phyloP scores from a whole-genome alignment of 179 eudicot genomes.

The Corrigiola litoralis region DNA sequence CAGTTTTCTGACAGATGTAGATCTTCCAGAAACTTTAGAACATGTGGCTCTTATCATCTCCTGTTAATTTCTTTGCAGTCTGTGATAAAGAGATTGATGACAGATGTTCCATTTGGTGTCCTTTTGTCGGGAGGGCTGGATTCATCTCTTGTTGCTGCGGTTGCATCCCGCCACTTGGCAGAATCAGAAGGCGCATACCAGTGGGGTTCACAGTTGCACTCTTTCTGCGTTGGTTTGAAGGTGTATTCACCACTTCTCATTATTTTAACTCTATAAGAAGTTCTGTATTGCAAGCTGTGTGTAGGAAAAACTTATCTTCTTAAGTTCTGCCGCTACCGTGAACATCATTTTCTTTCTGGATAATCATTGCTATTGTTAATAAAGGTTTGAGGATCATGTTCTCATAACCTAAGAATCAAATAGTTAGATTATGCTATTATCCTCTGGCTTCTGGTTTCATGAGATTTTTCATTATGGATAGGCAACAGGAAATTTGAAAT shows the following conservation, averaged over 20 bases:
- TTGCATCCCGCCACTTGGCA: constrained; percentile 80
- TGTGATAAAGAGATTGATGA: constrained; percentile 88
- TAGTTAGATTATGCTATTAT: too few species aligned
- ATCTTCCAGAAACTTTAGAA: not conserved
- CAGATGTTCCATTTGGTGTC: constrained; percentile 98
- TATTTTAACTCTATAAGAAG: not conserved
- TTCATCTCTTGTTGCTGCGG: constrained; percentile 96
- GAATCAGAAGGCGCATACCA: constrained; percentile 74
- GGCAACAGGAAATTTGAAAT: not conserved
- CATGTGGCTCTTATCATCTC: not conserved
- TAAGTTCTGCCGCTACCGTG: too few species aligned
- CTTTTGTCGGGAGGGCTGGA: constrained; percentile 96
- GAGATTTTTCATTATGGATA: not conserved
- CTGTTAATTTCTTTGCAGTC: constrained; percentile 42
- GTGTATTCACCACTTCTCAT: constrained; percentile 23
- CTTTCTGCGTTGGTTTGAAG: constrained; percentile 93
- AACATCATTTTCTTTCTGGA: too few species aligned
- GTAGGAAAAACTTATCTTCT: not conserved
- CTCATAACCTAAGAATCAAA: too few species aligned
- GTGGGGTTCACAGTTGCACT: constrained; percentile 91
- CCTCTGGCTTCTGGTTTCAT: too few species aligned
- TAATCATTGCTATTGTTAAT: too few species aligned
- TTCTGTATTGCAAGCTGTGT: too few species aligned
- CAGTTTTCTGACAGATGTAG: not conserved
- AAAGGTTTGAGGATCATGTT: not conserved